Percentiles rank a stretch among this genome's conserved stretches.
These are phyloP conservation scores for Silene coronaria DNA, from an alignment of 179 eudicot genomes.

Conservation along the genomic window DNA sequence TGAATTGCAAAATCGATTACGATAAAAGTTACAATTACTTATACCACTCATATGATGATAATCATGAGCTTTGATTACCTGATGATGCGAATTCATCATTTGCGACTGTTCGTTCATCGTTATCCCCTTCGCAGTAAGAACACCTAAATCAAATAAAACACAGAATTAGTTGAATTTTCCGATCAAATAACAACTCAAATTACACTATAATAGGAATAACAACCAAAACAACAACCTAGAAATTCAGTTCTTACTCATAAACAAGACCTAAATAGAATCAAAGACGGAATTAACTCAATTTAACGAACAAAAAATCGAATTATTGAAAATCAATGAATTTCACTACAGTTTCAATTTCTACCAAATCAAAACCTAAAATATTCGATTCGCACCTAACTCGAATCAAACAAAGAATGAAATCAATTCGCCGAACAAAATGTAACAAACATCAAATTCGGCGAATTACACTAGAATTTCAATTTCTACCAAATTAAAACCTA, in stretches of 20 bases:
- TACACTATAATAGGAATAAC: background rate
- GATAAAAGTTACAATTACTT: background rate
- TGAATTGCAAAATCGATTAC: background rate
- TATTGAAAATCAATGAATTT: background rate
- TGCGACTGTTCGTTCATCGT: slow-evolving; percentile 52
- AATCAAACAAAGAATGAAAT: background rate
- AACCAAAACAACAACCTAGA: background rate
- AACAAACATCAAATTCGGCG: background rate
- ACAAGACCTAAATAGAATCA: background rate
- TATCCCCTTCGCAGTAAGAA: slow-evolving; percentile 4
- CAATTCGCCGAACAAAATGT: background rate
- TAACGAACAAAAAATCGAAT: background rate
- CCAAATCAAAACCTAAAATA: background rate
- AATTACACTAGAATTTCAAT: background rate
- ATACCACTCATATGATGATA: background rate
- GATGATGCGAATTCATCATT: slow-evolving; percentile 34
- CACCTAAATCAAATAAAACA: slow-evolving; percentile 9
- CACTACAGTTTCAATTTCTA: background rate
- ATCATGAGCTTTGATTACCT: slow-evolving; percentile 23
- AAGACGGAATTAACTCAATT: background rate
- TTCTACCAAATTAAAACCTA: background rate
- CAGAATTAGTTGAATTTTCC: background rate
- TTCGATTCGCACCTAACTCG: background rate
- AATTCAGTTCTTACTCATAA: background rate
- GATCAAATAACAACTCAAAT: background rate